Evolutionary conservation across 2,329 filamentous ascomycete species (phyloP).

Genomic region (Aureobasidium sp.): DNA sequence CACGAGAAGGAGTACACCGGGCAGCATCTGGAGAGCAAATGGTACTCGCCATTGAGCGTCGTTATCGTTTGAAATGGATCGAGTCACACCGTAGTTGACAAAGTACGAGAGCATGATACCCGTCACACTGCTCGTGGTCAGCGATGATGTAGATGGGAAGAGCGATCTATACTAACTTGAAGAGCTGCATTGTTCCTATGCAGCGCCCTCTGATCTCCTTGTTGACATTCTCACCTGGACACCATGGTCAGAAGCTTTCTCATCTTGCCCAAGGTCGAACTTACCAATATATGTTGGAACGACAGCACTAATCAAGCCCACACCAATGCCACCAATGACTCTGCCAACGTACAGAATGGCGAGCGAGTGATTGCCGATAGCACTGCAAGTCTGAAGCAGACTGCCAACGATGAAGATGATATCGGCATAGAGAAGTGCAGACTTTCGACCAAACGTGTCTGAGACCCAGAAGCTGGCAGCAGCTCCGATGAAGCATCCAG

Average conservation of each 20-base stretch:
- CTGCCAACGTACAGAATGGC: conserved; percentile 37
- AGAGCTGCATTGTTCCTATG: conserved; percentile 27
- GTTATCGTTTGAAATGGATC: conserved; percentile 36
- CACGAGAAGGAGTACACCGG: conserved; percentile 42
- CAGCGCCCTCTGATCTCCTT: conserved; percentile 29
- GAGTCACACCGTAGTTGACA: conserved; percentile 45
- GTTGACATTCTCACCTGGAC: conserved; percentile 39
- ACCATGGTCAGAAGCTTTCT: conserved; percentile 19
- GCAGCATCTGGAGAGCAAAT: conserved; percentile 47
- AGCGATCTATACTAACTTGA: conserved; percentile 17
- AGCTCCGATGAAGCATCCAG: conserved; percentile 40
- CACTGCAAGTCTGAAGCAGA: conserved; percentile 35
- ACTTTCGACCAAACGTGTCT: conserved; percentile 36
- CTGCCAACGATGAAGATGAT: conserved; percentile 37
- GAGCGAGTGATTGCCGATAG: conserved; percentile 28
- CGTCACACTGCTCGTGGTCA: conserved; percentile 25
- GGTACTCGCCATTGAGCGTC: conserved; percentile 49
- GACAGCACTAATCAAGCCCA: conserved; percentile 36
- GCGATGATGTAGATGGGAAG: background rate
- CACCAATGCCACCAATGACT: conserved; percentile 39
- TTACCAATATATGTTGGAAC: conserved; percentile 37
- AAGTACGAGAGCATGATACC: conserved; percentile 46
- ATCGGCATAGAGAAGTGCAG: conserved; percentile 36
- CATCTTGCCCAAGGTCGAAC: conserved; percentile 25
- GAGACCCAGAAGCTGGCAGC: conserved; percentile 36